phyloP scores from a whole-genome alignment of 345 rosid species.

The Eucalyptus polybractea region DNA sequence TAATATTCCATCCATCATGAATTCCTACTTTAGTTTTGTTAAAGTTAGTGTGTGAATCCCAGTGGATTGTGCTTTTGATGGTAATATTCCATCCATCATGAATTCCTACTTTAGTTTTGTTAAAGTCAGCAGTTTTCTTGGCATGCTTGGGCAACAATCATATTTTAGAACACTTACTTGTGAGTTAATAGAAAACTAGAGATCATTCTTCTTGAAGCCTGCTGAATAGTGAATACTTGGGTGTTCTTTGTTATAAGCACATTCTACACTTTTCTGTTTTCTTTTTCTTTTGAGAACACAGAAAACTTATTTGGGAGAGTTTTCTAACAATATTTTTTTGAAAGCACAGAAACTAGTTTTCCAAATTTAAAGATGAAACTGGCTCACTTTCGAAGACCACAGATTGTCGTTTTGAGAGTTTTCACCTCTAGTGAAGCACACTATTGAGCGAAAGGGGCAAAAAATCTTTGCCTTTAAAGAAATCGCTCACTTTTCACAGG shows the following conservation, averaged over 20 bases:
- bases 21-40: no score
- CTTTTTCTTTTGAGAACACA: background rate
- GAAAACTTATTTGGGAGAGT: background rate
- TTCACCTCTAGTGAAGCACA: background rate
- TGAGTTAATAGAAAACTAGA: background rate
- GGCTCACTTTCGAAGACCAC: background rate
- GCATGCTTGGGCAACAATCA: background rate
- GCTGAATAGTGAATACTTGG: background rate
- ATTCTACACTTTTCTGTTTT: background rate
- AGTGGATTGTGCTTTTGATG: no score
- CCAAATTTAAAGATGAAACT: background rate
- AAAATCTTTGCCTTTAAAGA: background rate
- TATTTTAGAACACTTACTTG: background rate
- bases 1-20: no score
- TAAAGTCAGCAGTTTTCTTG: background rate
- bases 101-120: no score
- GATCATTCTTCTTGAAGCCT: background rate
- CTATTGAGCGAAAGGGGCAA: background rate
- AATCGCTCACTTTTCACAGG: background rate
- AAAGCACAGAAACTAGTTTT: background rate
- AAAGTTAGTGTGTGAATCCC: background rate
- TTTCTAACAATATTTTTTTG: background rate
- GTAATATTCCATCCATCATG: no score
- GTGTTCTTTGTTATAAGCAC: background rate
- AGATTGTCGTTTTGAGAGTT: background rate